These are phyloP conservation scores for Schizonepeta tenuifolia DNA, from an alignment of 257 asterid genomes.

Conservation along the genomic window DNA sequence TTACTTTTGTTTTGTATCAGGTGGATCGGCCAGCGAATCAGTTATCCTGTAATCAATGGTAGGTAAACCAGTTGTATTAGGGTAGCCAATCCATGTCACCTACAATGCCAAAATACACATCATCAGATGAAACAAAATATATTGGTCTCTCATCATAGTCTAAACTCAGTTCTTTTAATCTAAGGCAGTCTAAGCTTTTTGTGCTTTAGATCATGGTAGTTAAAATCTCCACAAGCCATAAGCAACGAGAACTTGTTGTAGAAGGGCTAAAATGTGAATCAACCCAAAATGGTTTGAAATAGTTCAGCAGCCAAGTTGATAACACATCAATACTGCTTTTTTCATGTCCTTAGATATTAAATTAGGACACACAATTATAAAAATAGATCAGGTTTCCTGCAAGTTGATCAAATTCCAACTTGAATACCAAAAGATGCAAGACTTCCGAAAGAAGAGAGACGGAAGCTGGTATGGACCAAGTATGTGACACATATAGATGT, in stretches of 20 bases:
- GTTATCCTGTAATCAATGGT: slow-evolving; percentile 94
- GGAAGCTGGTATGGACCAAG: slow-evolving; percentile 2
- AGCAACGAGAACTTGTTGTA: slow-evolving; percentile 13
- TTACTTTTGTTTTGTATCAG: slow-evolving; percentile 81
- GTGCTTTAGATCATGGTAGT: neutral
- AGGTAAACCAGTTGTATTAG: slow-evolving; percentile 98
- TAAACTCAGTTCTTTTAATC: neutral
- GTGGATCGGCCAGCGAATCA: slow-evolving; percentile 87
- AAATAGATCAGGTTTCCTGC: slow-evolving; percentile 14
- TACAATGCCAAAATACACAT: slow-evolving; percentile 40
- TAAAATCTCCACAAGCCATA: slow-evolving; percentile 9
- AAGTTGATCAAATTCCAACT: slow-evolving; percentile 22
- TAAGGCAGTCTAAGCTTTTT: slow-evolving; percentile 9
- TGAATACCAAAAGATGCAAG: neutral
- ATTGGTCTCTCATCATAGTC: neutral
- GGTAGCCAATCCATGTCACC: slow-evolving; percentile 99
- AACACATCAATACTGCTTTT: neutral
- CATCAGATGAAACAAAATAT: slow-evolving; percentile 30
- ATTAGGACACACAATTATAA: neutral
- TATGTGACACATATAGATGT: slow-evolving; percentile 1
- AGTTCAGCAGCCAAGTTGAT: slow-evolving; percentile 11
- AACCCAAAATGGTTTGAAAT: slow-evolving; percentile 16
- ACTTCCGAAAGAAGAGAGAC: slow-evolving; percentile 24
- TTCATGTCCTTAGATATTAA: neutral
- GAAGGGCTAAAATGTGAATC: neutral